These are phyloP conservation scores for Leccinum disarticulatum DNA, from an alignment of 768 basidiomycete genomes.

Conservation along the genomic window DNA sequence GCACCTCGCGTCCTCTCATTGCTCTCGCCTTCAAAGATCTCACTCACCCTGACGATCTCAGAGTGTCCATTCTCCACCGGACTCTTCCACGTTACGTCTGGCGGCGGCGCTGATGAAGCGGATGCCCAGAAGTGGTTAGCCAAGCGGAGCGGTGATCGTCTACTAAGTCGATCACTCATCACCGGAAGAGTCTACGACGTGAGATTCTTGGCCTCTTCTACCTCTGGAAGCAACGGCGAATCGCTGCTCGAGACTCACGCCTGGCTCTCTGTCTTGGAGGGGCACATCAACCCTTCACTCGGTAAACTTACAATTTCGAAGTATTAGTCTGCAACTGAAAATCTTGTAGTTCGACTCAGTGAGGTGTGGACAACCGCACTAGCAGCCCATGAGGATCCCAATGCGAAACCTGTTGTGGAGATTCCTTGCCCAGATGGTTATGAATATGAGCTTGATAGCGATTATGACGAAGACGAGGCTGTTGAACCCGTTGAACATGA, in stretches of 20 bases:
- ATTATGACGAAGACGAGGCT: conserved; percentile 22
- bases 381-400: background rate
- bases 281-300: conserved; percentile 5
- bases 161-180: conserved; percentile 14
- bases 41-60: conserved; percentile 16
- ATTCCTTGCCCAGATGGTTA: conserved; percentile 11
- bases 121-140: conserved; percentile 2
- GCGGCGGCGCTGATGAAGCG: background rate
- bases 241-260: conserved; percentile 11
- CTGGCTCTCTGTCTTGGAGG: conserved; percentile 15
- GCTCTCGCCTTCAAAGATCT: background rate
- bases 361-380: conserved; percentile 13
- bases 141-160: conserved; percentile 4
- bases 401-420: background rate
- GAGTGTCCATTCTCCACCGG: conserved; percentile 15
- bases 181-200: conserved; percentile 23
- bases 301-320: conserved; percentile 1
- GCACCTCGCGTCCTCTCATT: background rate
- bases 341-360: conserved; percentile 9
- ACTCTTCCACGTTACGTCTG: conserved; percentile 8
- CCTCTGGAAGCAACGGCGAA: background rate
- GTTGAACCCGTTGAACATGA: background rate
- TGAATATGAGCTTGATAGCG: conserved; percentile 27
- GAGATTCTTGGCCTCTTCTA: conserved; percentile 16
- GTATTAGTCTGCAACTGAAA: background rate